These are phyloP conservation scores for Fusarium sp. DNA, from an alignment of 2,329 filamentous ascomycete species.

Conservation along the genomic window DNA sequence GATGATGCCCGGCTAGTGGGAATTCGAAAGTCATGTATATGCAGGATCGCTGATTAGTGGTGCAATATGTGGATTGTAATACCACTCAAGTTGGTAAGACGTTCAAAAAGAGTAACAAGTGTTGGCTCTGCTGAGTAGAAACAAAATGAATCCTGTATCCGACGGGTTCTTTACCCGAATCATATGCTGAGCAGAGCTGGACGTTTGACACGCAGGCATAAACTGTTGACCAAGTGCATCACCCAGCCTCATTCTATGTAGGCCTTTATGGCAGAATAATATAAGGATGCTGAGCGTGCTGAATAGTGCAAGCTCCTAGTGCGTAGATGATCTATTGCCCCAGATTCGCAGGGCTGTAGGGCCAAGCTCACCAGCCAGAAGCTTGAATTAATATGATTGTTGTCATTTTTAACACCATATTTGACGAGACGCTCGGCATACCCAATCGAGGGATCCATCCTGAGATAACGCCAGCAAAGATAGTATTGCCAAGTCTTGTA, in stretches of 20 bases:
- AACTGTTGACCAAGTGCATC: not conserved
- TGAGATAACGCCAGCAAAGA: conserved; percentile 13
- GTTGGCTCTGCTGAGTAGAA: not conserved
- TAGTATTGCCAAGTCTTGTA: conserved; percentile 10
- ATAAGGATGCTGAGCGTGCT: not conserved
- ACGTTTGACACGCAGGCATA: not conserved
- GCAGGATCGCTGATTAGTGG: conserved; percentile 17
- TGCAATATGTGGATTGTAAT: conserved; percentile 4
- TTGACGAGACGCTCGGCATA: conserved; percentile 5
- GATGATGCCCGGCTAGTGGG: not conserved
- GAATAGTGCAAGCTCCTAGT: not conserved
- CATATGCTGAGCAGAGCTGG: not conserved
- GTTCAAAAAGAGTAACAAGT: not conserved
- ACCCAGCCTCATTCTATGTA: not conserved
- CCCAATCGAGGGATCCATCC: conserved; percentile 7
- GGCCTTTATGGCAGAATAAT: not conserved
- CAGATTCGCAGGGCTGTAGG: not conserved
- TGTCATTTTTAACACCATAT: not conserved
- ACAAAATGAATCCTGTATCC: not conserved
- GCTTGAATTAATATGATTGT: not conserved
- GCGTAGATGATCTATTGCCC: not conserved
- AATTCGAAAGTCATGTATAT: conserved; percentile 1
- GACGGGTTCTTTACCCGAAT: conserved; percentile 6
- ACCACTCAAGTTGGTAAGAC: not conserved
- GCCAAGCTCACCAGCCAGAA: conserved; percentile 7